Evolutionary conservation across 2,329 filamentous ascomycete genomes (phyloP).

Genomic region (Colletotrichum paranaense): DNA sequence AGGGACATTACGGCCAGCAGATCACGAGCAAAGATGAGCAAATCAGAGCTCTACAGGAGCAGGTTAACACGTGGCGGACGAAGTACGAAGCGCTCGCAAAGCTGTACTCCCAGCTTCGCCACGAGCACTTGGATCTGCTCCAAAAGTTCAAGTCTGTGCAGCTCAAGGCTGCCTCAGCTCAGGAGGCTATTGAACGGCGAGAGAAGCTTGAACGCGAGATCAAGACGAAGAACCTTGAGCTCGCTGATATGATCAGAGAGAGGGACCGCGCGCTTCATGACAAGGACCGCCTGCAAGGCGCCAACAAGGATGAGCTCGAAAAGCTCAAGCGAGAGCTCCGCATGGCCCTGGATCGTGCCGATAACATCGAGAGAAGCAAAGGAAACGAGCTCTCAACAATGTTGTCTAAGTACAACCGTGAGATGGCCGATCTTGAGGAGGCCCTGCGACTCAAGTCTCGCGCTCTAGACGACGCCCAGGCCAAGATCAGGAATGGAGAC

Average conservation of each 20-base stretch:
- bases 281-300: slow-evolving; percentile 86
- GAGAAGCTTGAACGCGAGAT: slow-evolving; percentile 97
- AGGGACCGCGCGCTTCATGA: slow-evolving; percentile 93
- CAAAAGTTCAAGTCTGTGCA: slow-evolving; percentile 98
- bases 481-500: slow-evolving; percentile 81
- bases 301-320: slow-evolving; percentile 92
- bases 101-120: slow-evolving; percentile 93
- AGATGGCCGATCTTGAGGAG: slow-evolving; percentile 97
- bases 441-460: slow-evolving; percentile 88
- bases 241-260: slow-evolving; percentile 98
- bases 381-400: slow-evolving; percentile 94
- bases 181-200: slow-evolving; percentile 93
- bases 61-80: slow-evolving; percentile 96
- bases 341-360: slow-evolving; percentile 89
- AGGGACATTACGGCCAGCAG: slow-evolving; percentile 86
- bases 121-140: slow-evolving; percentile 93
- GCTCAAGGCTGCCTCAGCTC: slow-evolving; percentile 94
- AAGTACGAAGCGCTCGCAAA: slow-evolving; percentile 98
- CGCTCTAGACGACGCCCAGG: slow-evolving; percentile 84
- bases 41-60: slow-evolving; percentile 91
- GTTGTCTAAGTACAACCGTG: slow-evolving; percentile 95
- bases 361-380: slow-evolving; percentile 92
- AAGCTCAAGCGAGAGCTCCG: slow-evolving; percentile 94
- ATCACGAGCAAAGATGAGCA: slow-evolving; percentile 93
- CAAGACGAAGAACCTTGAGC: slow-evolving; percentile 99